Base-by-base conservation (phyloP, 2,329 filamentous ascomycete genomes). In the Coniochaeta hoffmannii region DNA sequence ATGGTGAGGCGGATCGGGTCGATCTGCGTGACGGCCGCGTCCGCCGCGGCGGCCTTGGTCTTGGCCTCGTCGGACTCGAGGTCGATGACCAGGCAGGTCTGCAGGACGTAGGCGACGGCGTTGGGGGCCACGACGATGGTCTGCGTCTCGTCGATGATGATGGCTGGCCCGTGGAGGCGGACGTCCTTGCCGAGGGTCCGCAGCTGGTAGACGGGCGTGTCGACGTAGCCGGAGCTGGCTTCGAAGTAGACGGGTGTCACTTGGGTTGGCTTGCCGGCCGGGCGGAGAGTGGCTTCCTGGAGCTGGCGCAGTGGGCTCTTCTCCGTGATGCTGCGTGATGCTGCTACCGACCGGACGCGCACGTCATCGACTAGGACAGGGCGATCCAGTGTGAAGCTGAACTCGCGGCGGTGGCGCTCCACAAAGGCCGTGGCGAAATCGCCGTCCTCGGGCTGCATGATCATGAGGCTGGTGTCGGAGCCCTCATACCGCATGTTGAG, bases 321-420 rank as follows among this genome's bases (percentile, higher is more conserved):
- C 55, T 82, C 81, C 14, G 85, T 69, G 10, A 77, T 78, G 60
- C 83, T 74, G 59, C 86, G 86, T 1, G 83, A 85, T 70, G 85
- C 87, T 28, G 85, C 86, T 58, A 89, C 87, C 17, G 84, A 83
- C 62, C 86, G 75, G 6, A 85, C 84, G 32, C 86, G 79, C 8
- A 89, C 83, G 68, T 89, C 86, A 62, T 89, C 86, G 15, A 89
- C 77, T 55, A 89, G 86, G 53, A 89, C 85, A 62, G 88, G 83
- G 54, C 85, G 76, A 59, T 87, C 82, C 3, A 88, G 69, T 0
- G 83, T 86, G 66, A 89, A 89, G 2, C 85, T 84, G 64, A 88
- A 89, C 64, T 89, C 86, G 64, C 86, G 84, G 60, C 87, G 79
- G 64, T 89, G 86, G 61, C 87, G 83, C 61, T 80, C 79, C 38